Conservation (phyloP, 306 rosid genomes). For the Trichosanthes truncata region DNA sequence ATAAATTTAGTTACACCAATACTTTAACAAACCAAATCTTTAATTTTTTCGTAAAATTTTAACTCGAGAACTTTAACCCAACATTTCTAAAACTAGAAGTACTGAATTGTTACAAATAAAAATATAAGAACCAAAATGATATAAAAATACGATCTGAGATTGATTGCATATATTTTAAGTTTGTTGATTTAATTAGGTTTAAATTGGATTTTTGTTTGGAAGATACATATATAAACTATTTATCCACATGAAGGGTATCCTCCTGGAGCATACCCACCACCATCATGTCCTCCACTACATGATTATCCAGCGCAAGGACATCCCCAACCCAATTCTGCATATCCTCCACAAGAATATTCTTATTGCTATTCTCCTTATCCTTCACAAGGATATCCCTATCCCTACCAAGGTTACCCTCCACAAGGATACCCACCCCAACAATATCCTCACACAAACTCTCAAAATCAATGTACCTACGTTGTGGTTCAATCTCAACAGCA, state of each 20-base stretch:
- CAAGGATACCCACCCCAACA: slow-evolving; percentile 7
- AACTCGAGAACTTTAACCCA: no score
- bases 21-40: no score
- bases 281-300: slow-evolving; percentile 5
- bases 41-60: no score
- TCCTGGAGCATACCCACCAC: slow-evolving; percentile 1
- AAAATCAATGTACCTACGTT: not conserved
- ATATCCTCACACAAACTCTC: slow-evolving; percentile 27
- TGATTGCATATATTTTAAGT: no score
- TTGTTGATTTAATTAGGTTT: no score
- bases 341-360: not conserved
- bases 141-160: no score
- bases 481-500: slow-evolving; percentile 6
- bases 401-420: slow-evolving; percentile 18
- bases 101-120: no score
- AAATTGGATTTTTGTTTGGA: not conserved
- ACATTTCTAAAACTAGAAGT: no score
- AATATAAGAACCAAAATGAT: no score
- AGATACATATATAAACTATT: not conserved
- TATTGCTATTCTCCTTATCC: slow-evolving; percentile 2
- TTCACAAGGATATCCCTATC: slow-evolving; percentile 23
- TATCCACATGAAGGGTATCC: slow-evolving; percentile 4
- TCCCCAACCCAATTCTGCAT: not conserved
- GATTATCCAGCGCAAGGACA: not conserved
- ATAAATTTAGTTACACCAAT: no score